Conservation (phyloP, 2,329 filamentous ascomycete species). For the Zasmidium cellare region DNA sequence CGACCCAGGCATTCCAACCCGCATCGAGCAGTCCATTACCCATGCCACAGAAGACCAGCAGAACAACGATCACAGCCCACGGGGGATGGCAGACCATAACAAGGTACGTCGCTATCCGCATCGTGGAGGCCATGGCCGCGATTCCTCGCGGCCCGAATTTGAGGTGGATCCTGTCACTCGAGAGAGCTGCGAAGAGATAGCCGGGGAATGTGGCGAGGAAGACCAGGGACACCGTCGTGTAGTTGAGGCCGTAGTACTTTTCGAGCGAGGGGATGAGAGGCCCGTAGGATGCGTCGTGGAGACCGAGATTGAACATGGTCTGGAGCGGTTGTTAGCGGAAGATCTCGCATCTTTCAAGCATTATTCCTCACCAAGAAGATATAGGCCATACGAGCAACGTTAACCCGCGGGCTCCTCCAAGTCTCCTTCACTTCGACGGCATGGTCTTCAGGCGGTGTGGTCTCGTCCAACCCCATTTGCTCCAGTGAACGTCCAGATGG, state of each 20-base stretch:
- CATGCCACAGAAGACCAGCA: constrained; percentile 63
- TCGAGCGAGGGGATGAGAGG: constrained; percentile 40
- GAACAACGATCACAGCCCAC: constrained; percentile 61
- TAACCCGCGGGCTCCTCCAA: constrained; percentile 12
- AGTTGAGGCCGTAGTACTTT: constrained; percentile 58
- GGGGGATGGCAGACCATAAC: constrained; percentile 64
- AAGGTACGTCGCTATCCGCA: constrained; percentile 62
- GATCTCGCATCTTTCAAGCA: background rate
- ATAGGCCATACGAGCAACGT: constrained; percentile 8
- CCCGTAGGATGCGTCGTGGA: constrained; percentile 13
- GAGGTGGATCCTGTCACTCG: constrained; percentile 63
- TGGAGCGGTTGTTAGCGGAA: background rate
- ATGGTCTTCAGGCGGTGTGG: background rate
- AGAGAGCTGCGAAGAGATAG: constrained; percentile 60
- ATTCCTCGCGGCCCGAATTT: constrained; percentile 66
- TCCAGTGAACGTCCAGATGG: constrained; percentile 3
- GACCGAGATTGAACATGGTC: constrained; percentile 12
- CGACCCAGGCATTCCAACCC: constrained; percentile 59
- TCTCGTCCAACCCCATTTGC: constrained; percentile 9
- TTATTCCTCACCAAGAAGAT: constrained; percentile 3
- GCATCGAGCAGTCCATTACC: constrained; percentile 66
- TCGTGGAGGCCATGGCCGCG: constrained; percentile 60
- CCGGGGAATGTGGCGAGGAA: constrained; percentile 64
- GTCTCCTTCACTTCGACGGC: constrained; percentile 6
- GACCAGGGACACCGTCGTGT: constrained; percentile 61